These are phyloP conservation scores for Aspergillus awamori DNA, from an alignment of 2,329 filamentous ascomycete species.

Conservation along the genomic window DNA sequence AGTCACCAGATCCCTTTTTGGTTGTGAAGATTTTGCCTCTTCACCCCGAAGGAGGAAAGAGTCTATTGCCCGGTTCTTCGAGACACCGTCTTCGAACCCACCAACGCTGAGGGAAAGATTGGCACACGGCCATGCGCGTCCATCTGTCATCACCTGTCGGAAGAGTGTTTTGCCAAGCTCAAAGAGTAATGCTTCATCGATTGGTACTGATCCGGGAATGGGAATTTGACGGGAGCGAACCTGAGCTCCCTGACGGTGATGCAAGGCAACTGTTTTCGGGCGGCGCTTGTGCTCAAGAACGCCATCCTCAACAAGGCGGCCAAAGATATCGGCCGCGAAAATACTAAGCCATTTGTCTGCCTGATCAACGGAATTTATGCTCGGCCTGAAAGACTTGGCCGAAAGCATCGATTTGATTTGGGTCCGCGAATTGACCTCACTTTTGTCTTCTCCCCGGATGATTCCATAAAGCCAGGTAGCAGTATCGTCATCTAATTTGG, in stretches of 20 bases:
- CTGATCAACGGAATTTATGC: constrained; percentile 76
- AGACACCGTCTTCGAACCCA: constrained; percentile 88
- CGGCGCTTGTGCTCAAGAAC: constrained; percentile 83
- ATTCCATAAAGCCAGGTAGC: constrained; percentile 83
- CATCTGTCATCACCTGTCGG: constrained; percentile 75
- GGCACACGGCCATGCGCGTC: constrained; percentile 84
- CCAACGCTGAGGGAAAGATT: constrained; percentile 85
- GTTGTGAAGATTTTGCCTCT: constrained; percentile 53
- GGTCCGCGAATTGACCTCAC: constrained; percentile 86
- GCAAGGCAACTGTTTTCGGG: constrained; percentile 81
- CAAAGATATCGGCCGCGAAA: constrained; percentile 88
- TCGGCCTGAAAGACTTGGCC: constrained; percentile 89
- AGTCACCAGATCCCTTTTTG: constrained; percentile 21
- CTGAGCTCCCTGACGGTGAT: constrained; percentile 75
- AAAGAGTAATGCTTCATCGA: constrained; percentile 74
- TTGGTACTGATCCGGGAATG: constrained; percentile 73
- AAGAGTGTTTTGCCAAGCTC: constrained; percentile 76
- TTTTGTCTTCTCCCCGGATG: constrained; percentile 81
- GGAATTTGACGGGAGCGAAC: constrained; percentile 73
- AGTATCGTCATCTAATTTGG: constrained; percentile 78
- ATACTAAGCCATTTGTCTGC: constrained; percentile 85
- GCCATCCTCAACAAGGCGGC: constrained; percentile 85
- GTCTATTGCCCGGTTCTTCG: constrained; percentile 82
- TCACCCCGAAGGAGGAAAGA: constrained; percentile 75
- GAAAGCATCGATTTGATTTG: constrained; percentile 98